Percentiles rank a stretch among this genome's conserved stretches.
Evolutionary conservation across 2,329 filamentous ascomycete genomes (phyloP).

Genomic region (Talaromyces rugulosus): DNA sequence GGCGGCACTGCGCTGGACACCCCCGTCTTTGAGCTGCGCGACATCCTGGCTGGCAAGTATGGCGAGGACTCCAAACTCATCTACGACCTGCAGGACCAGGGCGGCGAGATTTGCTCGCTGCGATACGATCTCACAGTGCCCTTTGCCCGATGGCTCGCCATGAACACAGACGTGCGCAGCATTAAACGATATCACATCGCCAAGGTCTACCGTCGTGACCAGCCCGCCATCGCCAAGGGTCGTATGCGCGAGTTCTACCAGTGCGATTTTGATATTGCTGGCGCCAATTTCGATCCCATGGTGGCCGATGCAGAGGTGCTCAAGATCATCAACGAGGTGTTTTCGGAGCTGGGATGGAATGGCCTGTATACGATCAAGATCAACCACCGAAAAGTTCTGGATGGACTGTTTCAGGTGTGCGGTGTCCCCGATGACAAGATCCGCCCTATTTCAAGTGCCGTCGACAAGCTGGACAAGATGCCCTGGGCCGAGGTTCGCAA

Average conservation of each 20-base stretch:
- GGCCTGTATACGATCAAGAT: constrained; percentile 81
- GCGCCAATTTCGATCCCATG: constrained; percentile 76
- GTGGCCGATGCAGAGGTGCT: constrained; percentile 87
- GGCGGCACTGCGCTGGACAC: constrained; percentile 77
- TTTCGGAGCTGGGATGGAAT: constrained; percentile 72
- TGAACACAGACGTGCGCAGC: constrained; percentile 75
- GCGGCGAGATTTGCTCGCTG: constrained; percentile 77
- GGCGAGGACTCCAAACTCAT: constrained; percentile 90
- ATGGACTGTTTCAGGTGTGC: constrained; percentile 86
- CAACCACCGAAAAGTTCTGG: constrained; percentile 91
- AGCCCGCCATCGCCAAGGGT: constrained; percentile 83
- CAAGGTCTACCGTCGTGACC: constrained; percentile 80
- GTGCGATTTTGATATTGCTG: constrained; percentile 94
- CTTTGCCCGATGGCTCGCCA: constrained; percentile 87
- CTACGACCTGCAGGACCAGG: constrained; percentile 83
- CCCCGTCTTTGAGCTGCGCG: constrained; percentile 78
- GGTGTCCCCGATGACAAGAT: constrained; percentile 86
- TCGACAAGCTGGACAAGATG: constrained; percentile 93
- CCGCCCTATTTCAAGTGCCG: constrained; percentile 81
- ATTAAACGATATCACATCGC: constrained; percentile 96
- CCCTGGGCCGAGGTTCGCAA: constrained; percentile 85
- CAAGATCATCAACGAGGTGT: constrained; percentile 78
- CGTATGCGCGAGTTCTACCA: constrained; percentile 96
- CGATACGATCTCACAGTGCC: constrained; percentile 86
- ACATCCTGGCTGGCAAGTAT: constrained; percentile 85